Evolutionary conservation across 2,329 filamentous ascomycete species (phyloP), one percentile per base, ranked within the genome.

Genomic region (Dryadomyces sulphureus): DNA sequence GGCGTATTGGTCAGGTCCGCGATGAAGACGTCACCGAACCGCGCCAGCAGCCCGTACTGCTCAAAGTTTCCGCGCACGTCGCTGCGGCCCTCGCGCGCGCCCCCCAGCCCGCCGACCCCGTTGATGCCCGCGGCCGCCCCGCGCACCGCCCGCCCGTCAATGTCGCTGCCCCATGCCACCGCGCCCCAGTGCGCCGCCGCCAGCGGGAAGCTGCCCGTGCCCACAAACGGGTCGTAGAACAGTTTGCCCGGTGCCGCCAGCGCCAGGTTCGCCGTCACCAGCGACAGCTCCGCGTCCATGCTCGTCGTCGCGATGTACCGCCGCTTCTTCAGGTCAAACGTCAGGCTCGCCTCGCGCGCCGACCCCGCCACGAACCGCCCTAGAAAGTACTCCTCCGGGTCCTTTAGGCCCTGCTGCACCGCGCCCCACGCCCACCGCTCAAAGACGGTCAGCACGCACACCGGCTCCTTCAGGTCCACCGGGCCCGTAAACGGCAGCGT

Each of bases 221-320:
- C 92, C 49, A 92, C 88, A 58, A 98, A 98, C 0, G 92, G 92
- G 55, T 98, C 92, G 57, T 90, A 95, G 56, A 94, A 85, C 2
- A 96, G 60, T 58, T 85, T 93, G 0, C 87, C 90, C 0, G 88
- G 84, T 0, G 68, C 80, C 0, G 88, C 88, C 14, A 85, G 75
- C 0, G 86, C 85, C 54, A 98, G 79, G 57, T 96, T 98, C 2
- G 90, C 92, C 0, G 89, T 95, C 20, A 98, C 68, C 1, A 98
- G 72, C 12, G 88, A 85, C 38, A 98, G 71, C 61, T 96, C 92
- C 0, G 90, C 84, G 59, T 98, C 92, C 92, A 98, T 96, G 40
- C 85, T 92, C 0, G 92, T 98, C 0, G 90, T 96, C 54, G 84
- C 87, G 56, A 98, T 96, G 59, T 98, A 98, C 35, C 75, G 73